A percentile compares a stretch with the other conserved stretches of the same genome.
Evolutionary conservation across 768 basidiomycete genomes (phyloP).

Genomic region (Leccinum aurantiacum): DNA sequence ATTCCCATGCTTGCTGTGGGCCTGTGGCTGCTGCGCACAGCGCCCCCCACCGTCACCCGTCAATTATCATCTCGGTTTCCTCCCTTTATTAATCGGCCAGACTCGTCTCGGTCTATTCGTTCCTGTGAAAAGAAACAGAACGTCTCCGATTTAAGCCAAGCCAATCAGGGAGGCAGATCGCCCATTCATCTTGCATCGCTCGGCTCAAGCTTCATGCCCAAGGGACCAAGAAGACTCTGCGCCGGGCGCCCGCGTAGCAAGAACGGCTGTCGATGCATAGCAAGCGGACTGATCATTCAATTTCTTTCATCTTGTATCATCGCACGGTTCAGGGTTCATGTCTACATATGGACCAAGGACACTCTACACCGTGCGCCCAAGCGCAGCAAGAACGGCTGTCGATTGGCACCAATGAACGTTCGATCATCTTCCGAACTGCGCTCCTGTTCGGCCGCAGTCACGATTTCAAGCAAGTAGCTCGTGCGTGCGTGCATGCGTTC

Average conservation of each 20-base stretch:
- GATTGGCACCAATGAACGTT: neutral
- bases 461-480: neutral
- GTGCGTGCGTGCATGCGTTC: neutral
- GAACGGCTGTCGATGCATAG: neutral
- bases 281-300: neutral
- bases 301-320: neutral
- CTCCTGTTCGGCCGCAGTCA: neutral
- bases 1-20: neutral
- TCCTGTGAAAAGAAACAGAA: neutral
- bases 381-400: neutral
- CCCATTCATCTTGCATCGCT: neutral
- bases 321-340: neutral
- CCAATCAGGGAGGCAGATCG: neutral
- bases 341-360: neutral
- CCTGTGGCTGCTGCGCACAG: neutral
- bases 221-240: neutral
- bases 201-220: neutral
- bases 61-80: neutral
- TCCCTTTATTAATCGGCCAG: neutral
- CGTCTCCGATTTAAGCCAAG: neutral
- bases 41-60: neutral
- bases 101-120: no score
- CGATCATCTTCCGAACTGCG: neutral
- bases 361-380: neutral
- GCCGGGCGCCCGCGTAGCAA: neutral